These are phyloP conservation scores for Fusarium drepaniforme DNA, from an alignment of 2,329 filamentous ascomycete species.

Conservation along the genomic window DNA sequence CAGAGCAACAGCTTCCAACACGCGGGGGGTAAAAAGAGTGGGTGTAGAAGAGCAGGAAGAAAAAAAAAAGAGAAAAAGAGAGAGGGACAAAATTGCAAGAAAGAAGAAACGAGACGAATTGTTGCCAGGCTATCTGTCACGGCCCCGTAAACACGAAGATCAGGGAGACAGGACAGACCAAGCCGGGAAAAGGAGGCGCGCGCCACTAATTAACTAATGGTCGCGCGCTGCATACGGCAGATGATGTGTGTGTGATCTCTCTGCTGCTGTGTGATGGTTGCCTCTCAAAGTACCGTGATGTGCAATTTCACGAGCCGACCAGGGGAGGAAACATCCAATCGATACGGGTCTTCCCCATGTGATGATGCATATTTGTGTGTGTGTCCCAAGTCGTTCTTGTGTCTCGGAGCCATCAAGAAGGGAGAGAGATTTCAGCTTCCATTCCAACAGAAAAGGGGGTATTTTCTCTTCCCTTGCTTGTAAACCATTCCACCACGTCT, in stretches of 20 bases:
- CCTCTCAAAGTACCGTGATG: slow-evolving; percentile 9
- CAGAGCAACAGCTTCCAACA: slow-evolving; percentile 4
- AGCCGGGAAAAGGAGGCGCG: slow-evolving; percentile 39
- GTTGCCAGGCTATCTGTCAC: slow-evolving; percentile 1
- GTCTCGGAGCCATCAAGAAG: background rate
- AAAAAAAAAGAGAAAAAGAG: background rate
- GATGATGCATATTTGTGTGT: slow-evolving; percentile 6
- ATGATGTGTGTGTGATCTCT: slow-evolving; percentile 15
- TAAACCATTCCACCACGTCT: background rate
- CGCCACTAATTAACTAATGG: slow-evolving; percentile 26
- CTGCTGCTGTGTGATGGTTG: background rate
- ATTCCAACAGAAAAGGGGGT: slow-evolving; percentile 25
- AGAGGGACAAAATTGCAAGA: background rate
- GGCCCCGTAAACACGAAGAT: slow-evolving; percentile 20
- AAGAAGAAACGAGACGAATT: background rate
- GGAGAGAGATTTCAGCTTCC: slow-evolving; percentile 24
- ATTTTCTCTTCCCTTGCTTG: background rate
- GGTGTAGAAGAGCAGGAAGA: background rate
- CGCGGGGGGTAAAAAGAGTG: slow-evolving; percentile 11
- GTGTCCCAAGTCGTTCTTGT: slow-evolving; percentile 7
- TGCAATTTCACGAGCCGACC: slow-evolving; percentile 17
- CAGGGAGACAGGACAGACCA: slow-evolving; percentile 14
- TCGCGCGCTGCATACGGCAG: slow-evolving; percentile 19
- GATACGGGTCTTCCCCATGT: background rate
- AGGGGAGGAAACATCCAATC: slow-evolving; percentile 4